Evolutionary conservation across 495 filamentous ascomycete genomes (phyloP).

Genomic region (Echria macrotheca): DNA sequence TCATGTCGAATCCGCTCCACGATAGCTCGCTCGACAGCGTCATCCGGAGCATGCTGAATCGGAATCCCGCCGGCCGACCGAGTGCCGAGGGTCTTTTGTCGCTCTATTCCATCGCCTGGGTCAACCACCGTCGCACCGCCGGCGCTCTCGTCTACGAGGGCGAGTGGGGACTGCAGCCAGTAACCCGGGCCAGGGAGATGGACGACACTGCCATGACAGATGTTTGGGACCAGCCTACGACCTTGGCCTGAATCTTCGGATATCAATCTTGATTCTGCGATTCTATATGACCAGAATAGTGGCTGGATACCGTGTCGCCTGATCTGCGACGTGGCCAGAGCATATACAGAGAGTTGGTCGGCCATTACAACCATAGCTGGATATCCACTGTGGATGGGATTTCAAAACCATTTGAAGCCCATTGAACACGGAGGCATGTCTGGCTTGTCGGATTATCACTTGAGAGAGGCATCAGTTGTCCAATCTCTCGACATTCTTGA

Average conservation of each 20-base stretch:
- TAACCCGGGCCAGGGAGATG: constrained; percentile 17
- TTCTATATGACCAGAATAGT: constrained; percentile 28
- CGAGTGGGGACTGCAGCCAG: constrained; percentile 71
- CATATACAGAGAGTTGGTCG: constrained; percentile 28
- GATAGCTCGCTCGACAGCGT: constrained; percentile 72
- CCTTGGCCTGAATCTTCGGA: constrained; percentile 15
- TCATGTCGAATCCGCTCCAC: constrained; percentile 73
- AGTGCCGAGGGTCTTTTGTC: constrained; percentile 64
- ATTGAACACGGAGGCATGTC: constrained; percentile 11
- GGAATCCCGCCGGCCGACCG: constrained; percentile 67
- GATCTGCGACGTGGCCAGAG: constrained; percentile 21
- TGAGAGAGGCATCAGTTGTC: constrained; percentile 2
- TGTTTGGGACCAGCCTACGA: constrained; percentile 26
- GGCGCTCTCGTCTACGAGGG: constrained; percentile 92
- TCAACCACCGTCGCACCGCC: constrained; percentile 63
- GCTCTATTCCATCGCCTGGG: constrained; percentile 68
- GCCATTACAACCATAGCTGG: constrained; percentile 22
- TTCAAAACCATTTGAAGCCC: constrained; percentile 27
- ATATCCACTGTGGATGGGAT: constrained; percentile 28
- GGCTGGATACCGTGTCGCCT: constrained; percentile 33
- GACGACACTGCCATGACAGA: constrained; percentile 47
- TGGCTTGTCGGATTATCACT: constrained; percentile 16
- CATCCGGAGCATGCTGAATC: constrained; percentile 82
- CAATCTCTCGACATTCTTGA: constrained; percentile 14
- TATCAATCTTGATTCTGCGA: constrained; percentile 13